These are phyloP conservation scores for Saturnispora diversa DNA, from an alignment of 805 yeast genomes.

Conservation along the genomic window DNA sequence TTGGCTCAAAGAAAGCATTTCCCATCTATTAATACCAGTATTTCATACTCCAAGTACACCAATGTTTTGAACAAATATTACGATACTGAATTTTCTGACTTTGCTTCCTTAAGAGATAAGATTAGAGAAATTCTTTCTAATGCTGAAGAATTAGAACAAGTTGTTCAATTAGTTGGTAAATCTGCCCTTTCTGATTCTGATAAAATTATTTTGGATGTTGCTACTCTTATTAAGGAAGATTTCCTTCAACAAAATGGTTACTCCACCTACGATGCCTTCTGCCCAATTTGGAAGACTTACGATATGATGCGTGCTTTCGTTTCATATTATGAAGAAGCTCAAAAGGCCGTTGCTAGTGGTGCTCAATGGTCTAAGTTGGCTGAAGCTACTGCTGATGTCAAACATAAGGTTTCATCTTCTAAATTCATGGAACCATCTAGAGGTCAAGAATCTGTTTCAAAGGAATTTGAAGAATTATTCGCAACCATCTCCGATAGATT, in stretches of 20 bases:
- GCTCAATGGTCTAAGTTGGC: slow-evolving; percentile 89
- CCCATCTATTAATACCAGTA: slow-evolving; percentile 96
- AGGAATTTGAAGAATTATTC: slow-evolving; percentile 70
- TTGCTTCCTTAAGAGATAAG: slow-evolving; percentile 81
- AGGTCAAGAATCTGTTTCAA: slow-evolving; percentile 72
- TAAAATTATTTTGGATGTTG: slow-evolving; percentile 91
- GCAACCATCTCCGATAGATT: slow-evolving; percentile 78
- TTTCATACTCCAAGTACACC: slow-evolving; percentile 95
- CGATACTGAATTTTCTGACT: slow-evolving; percentile 80
- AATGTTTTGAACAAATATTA: slow-evolving; percentile 79
- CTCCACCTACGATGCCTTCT: slow-evolving; percentile 95
- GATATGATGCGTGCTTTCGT: slow-evolving; percentile 97
- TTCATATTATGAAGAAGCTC: slow-evolving; percentile 92
- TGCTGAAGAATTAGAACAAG: slow-evolving; percentile 98
- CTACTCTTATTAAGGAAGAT: slow-evolving; percentile 89
- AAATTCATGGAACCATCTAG: slow-evolving; percentile 93
- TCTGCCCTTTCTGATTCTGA: slow-evolving; percentile 95
- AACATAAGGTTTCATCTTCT: slow-evolving; percentile 88
- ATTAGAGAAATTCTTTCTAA: slow-evolving; percentile 90
- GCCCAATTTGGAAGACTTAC: slow-evolving; percentile 98
- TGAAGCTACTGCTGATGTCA: slow-evolving; percentile 83
- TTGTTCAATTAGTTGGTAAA: slow-evolving; percentile 98
- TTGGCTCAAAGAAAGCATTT: slow-evolving; percentile 99
- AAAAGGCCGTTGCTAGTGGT: slow-evolving; percentile 90
- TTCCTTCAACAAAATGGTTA: slow-evolving; percentile 99